Evolutionary conservation across 768 basidiomycete genomes (phyloP).

Genomic region (Naganishia antarctica): DNA sequence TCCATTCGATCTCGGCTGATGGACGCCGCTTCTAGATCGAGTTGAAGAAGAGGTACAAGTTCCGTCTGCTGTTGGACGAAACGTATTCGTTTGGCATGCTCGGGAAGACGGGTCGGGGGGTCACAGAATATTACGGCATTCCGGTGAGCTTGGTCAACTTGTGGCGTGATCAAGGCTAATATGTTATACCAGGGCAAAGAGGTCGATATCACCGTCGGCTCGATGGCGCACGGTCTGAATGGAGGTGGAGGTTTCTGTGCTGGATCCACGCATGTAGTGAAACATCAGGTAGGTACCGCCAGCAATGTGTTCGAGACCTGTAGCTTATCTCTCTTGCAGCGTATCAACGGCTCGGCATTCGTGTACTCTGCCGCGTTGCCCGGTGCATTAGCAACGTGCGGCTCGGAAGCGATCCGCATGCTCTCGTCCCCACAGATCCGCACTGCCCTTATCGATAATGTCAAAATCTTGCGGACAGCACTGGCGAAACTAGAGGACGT

Average conservation of each 20-base stretch:
- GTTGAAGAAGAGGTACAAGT: conserved; percentile 91
- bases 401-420: conserved; percentile 76
- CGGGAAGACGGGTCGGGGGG: conserved; percentile 85
- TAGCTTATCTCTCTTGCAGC: conserved; percentile 52
- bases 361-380: conserved; percentile 97
- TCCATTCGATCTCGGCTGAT: background rate
- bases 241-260: conserved; percentile 93
- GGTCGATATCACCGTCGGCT: conserved; percentile 92
- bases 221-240: conserved; percentile 74
- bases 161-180: background rate
- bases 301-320: background rate
- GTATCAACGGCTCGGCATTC: conserved; percentile 90
- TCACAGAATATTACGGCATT: conserved; percentile 91
- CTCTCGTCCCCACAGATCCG: conserved; percentile 73
- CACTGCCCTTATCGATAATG: conserved; percentile 71
- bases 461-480: conserved; percentile 67
- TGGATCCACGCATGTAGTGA: conserved; percentile 71
- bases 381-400: conserved; percentile 77
- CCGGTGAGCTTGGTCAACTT: conserved; percentile 57
- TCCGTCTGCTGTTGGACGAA: conserved; percentile 89
- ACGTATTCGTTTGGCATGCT: conserved; percentile 87
- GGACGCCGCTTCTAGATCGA: conserved; percentile 62
- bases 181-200: conserved; percentile 62
- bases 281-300: conserved; percentile 66
- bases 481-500: conserved; percentile 69